Evolutionary conservation across 2,329 filamentous ascomycete species (phyloP).

Genomic region (Tolypocladium tropicale): DNA sequence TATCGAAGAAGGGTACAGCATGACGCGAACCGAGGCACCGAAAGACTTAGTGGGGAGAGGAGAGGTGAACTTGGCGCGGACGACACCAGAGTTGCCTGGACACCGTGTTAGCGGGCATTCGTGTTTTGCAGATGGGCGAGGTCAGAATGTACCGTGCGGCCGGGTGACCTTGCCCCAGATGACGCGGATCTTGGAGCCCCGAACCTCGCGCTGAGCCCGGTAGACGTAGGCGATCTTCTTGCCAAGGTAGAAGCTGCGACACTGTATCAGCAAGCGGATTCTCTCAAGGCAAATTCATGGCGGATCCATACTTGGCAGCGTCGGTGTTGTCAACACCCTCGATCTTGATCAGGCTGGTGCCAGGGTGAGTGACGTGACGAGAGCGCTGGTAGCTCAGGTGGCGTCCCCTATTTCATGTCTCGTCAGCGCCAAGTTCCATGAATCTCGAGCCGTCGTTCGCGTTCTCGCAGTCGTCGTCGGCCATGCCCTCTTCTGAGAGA

Average conservation of each 20-base stretch:
- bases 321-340: slow-evolving; percentile 91
- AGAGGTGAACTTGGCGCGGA: slow-evolving; percentile 92
- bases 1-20: slow-evolving; percentile 98
- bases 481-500: background rate
- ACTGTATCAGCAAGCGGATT: slow-evolving; percentile 14
- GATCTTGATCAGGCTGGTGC: slow-evolving; percentile 94
- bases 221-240: slow-evolving; percentile 99
- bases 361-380: slow-evolving; percentile 83
- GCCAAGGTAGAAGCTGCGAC: slow-evolving; percentile 78
- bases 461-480: background rate
- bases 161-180: slow-evolving; percentile 99
- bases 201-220: slow-evolving; percentile 86
- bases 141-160: slow-evolving; percentile 64
- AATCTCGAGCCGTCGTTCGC: slow-evolving; percentile 1
- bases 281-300: too few relatives aligned
- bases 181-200: slow-evolving; percentile 96
- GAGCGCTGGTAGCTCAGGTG: slow-evolving; percentile 97
- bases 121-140: background rate
- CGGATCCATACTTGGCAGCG: slow-evolving; percentile 64
- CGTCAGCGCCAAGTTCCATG: slow-evolving; percentile 17
- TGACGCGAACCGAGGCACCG: slow-evolving; percentile 90
- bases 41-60: slow-evolving; percentile 96
- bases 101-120: background rate
- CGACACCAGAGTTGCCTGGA: slow-evolving; percentile 90
- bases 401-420: slow-evolving; percentile 61